These are phyloP conservation scores for Candida ponderosae DNA, from an alignment of 805 yeast genomes.

Conservation along the genomic window DNA sequence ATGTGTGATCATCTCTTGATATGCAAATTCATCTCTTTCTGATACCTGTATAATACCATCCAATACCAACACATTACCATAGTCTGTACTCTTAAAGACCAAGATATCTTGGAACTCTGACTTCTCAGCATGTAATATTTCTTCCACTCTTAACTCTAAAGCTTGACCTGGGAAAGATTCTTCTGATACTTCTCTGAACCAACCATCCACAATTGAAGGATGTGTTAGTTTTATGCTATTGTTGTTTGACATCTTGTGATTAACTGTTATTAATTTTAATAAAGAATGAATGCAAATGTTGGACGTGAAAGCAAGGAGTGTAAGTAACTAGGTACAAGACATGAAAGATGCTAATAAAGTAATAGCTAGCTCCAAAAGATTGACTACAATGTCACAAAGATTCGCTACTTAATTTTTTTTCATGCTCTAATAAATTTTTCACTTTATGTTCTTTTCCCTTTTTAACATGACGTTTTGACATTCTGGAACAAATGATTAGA, in stretches of 20 bases:
- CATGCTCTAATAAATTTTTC: no score
- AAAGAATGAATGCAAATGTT: no score
- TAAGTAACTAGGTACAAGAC: no score
- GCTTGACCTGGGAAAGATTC: slow-evolving; percentile 99
- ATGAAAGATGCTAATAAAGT: no score
- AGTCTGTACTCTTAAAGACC: slow-evolving; percentile 86
- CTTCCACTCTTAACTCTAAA: slow-evolving; percentile 81
- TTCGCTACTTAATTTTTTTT: no score
- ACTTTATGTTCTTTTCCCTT: no score
- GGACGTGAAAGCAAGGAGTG: no score
- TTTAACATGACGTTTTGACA: no score
- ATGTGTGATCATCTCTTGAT: slow-evolving; percentile 98
- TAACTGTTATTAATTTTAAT: no score
- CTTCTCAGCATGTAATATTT: slow-evolving; percentile 75
- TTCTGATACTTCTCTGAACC: slow-evolving; percentile 94
- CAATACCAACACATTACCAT: slow-evolving; percentile 91
- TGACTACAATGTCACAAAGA: no score
- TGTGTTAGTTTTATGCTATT: slow-evolving; percentile 22
- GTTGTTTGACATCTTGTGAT: neutral
- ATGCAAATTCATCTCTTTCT: slow-evolving; percentile 94
- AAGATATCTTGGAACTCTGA: slow-evolving; percentile 91
- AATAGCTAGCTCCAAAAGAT: no score
- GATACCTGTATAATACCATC: slow-evolving; percentile 96
- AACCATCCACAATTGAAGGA: slow-evolving; percentile 61
- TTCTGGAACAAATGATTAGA: no score